Evolutionary conservation across 2,329 filamentous ascomycete genomes (phyloP), one percentile per base, ranked within the genome.

Genomic region (Pseudocercospora macadamiae): DNA sequence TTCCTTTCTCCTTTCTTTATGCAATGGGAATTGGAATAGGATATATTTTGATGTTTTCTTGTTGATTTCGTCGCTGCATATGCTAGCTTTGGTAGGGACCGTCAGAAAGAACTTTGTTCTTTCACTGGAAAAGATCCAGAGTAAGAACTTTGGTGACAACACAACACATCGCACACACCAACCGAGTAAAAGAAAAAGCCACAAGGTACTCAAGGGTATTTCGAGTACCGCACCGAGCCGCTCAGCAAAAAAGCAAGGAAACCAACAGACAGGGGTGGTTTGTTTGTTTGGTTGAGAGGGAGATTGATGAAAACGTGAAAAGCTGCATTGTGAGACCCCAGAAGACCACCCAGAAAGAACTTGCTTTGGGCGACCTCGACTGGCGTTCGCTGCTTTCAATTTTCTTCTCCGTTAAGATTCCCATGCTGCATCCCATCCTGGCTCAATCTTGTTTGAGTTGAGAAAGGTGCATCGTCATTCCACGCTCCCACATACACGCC

Each of bases 401-500:
- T 44, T 45, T 14, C 42, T 45, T 32, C 52, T 34, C 54, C 54
- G 49, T 60, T 53, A 39, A 56, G 49, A 49, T 57, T 53, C 32
- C 36, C 36, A 25, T 37, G 45, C 32, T 16, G 52, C 58, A 57
- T 60, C 32, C 45, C 58, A 54, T 56, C 28, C 54, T 44, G 45
- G 45, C 53, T 48, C 42, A 25, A 51, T 25, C 51, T 48, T 49
- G 45, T 39, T 44, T 53, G 51, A 49, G 57, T 53, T 55, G 37
- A 39, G 54, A 57, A 57, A 53, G 56, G 57, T 63, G 60, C 61
- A 55, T 59, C 60, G 51, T 51, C 53, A 45, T 55, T 55, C 30
- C 59, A 52, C 59, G 44, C 56, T 56, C 53, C 55, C 55, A 55
- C 56, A 62, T 55, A 54, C 61, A 55, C 51, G 51, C 57, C 59